A percentile compares a stretch with the other conserved stretches of the same genome.
These are phyloP conservation scores for Trichoderma sp. DNA, from an alignment of 2,329 filamentous ascomycete species.

Conservation along the genomic window DNA sequence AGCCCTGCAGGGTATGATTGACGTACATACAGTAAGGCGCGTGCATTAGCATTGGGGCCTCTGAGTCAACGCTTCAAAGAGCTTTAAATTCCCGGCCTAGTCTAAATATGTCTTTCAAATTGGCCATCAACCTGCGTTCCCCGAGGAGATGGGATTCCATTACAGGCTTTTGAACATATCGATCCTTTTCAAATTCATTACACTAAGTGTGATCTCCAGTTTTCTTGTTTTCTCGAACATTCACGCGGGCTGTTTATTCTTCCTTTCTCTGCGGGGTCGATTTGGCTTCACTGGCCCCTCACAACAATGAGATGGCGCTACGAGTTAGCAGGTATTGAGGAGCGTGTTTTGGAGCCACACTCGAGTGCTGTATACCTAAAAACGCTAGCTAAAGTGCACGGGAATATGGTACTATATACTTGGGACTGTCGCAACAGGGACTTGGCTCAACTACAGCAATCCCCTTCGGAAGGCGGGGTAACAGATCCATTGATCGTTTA, in stretches of 20 bases:
- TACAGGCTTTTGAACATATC: not conserved
- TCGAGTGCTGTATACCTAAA: not conserved
- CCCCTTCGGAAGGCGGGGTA: not conserved
- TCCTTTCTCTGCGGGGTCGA: not conserved
- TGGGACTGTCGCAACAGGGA: not conserved
- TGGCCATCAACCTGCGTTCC: not conserved
- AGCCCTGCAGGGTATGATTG: not conserved
- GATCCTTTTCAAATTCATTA: too few relatives aligned
- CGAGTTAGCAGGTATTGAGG: not conserved
- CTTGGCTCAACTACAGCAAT: not conserved
- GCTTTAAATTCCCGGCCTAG: not conserved
- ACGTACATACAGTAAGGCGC: not conserved
- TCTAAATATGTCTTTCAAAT: not conserved
- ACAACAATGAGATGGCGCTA: not conserved
- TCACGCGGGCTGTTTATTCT: not conserved
- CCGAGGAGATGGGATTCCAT: not conserved
- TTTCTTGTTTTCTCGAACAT: too few relatives aligned
- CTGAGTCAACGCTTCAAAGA: not conserved
- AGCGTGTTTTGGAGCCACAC: not conserved
- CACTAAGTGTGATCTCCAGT: too few relatives aligned
- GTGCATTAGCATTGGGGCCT: not conserved
- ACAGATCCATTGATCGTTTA: not conserved
- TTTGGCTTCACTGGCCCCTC: not conserved
- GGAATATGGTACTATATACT: not conserved
- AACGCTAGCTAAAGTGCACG: not conserved